Evolutionary conservation across 2,329 filamentous ascomycete genomes (phyloP), one percentile per base, ranked within the genome.

Genomic region (Cladosporium sphaerospermum): DNA sequence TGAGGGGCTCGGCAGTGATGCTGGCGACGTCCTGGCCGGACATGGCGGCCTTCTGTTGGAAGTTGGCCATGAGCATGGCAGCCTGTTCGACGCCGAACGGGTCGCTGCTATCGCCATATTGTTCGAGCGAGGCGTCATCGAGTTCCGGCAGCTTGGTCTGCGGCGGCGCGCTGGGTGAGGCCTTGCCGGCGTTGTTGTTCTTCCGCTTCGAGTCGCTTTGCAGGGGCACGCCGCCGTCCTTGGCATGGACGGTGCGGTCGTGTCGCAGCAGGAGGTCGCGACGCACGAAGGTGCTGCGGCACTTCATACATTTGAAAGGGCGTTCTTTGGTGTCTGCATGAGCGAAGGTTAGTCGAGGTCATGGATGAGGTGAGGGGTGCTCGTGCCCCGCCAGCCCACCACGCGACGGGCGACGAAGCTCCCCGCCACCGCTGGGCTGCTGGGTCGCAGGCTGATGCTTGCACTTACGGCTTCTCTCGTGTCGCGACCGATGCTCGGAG

Each of bases 241-340:
- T 97, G 58, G 93, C 93, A 74, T 99, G 93, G 59, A 99, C 93
- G 60, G 93, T 99, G 66, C 93, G 88, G 73, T 99, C 93, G 76
- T 99, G 93, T 71, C 93, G 88, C 62, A 99, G 84, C 50, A 99
- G 84, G 58, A 99, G 81, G 75, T 99, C 93, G 73, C 93, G 89
- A 71, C 93, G 89, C 65, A 99, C 93, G 70, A 99, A 99, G 57
- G 93, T 99, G 78, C 91, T 96, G 68, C 91, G 83, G 74, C 93
- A 99, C 77, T 99, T 99, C 77, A 89, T 81, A 75, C 93, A 99
- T 73, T 97, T 97, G 81, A 99, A 99, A 36, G 93, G 93, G 59
- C 93, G 86, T 74, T 97, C 93, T 75, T 99, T 99, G 60, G 93
- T 99, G 73, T 97, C 92, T 97, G 72, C 16, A 48, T 48, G 40